Evolutionary conservation across 2,329 filamentous ascomycete species (phyloP).

Genomic region (Lasiodiplodia gonubiensis): DNA sequence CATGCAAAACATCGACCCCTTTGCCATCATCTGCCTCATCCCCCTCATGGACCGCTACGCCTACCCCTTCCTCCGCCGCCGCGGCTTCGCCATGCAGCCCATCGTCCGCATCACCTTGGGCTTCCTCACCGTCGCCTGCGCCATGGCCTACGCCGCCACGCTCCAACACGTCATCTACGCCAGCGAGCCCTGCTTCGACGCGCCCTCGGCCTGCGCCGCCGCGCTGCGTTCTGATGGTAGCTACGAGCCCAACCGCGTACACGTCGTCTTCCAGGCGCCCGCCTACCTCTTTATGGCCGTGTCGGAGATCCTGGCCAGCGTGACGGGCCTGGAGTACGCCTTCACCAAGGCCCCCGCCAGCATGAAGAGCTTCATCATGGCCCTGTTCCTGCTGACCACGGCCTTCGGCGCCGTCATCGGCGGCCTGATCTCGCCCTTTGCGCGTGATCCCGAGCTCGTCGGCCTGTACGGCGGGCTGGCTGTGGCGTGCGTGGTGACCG

Average conservation of each 20-base stretch:
- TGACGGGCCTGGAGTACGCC: conserved; percentile 55
- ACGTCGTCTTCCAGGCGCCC: conserved; percentile 53
- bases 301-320: conserved; percentile 54
- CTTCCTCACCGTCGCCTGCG: conserved; percentile 59
- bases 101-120: conserved; percentile 61
- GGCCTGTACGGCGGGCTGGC: conserved; percentile 71
- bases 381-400: conserved; percentile 66
- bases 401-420: conserved; percentile 66
- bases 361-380: conserved; percentile 58
- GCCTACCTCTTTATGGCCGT: conserved; percentile 54
- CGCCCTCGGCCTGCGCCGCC: conserved; percentile 47
- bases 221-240: conserved; percentile 38
- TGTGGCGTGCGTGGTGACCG: conserved; percentile 54
- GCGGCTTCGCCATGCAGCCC: conserved; percentile 51
- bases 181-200: conserved; percentile 59
- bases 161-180: conserved; percentile 63
- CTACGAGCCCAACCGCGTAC: conserved; percentile 49
- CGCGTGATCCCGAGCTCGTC: conserved; percentile 67
- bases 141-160: conserved; percentile 62
- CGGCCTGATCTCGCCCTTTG: conserved; percentile 64
- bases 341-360: conserved; percentile 54
- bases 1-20: conserved; percentile 55
- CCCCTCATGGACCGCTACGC: conserved; percentile 53
- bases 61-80: conserved; percentile 52
- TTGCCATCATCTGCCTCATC: conserved; percentile 54